These are phyloP conservation scores for Metrosideros polymorpha DNA, from an alignment of 441 rosid genomes.

Conservation along the genomic window DNA sequence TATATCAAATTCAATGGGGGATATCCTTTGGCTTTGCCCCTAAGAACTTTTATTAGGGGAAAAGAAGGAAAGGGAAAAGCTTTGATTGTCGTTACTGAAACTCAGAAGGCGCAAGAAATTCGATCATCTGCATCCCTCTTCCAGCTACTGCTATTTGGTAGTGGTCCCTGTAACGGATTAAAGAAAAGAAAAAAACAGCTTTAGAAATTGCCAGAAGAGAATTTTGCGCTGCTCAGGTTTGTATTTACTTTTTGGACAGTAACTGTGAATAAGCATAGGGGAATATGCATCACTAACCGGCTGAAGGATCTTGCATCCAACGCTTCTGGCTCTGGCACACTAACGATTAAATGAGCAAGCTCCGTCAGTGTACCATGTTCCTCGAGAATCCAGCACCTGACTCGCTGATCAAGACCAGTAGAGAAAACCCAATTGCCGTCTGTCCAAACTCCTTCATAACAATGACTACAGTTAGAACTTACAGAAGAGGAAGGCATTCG, in stretches of 20 bases:
- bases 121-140: conserved; percentile 88
- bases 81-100: neutral
- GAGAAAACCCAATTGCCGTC: conserved; percentile 83
- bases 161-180: conserved; percentile 28
- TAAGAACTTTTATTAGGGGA: neutral
- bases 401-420: conserved; percentile 95
- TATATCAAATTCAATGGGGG: neutral
- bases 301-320: conserved; percentile 60
- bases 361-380: conserved; percentile 36
- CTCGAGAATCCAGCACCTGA: conserved; percentile 70
- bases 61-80: neutral
- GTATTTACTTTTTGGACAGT: neutral
- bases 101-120: conserved; percentile 26
- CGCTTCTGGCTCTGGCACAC: conserved; percentile 95
- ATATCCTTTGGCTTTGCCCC: neutral
- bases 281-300: conserved; percentile 36
- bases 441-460: conserved; percentile 76
- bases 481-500: neutral
- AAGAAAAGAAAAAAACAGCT: neutral
- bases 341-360: conserved; percentile 45
- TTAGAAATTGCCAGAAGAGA: neutral
- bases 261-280: neutral
- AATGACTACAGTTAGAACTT: neutral
- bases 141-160: conserved; percentile 87
- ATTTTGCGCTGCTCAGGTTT: neutral